These are phyloP conservation scores for Zymoseptoria ardabiliae DNA, from an alignment of 2,329 filamentous ascomycete genomes.

Conservation along the genomic window DNA sequence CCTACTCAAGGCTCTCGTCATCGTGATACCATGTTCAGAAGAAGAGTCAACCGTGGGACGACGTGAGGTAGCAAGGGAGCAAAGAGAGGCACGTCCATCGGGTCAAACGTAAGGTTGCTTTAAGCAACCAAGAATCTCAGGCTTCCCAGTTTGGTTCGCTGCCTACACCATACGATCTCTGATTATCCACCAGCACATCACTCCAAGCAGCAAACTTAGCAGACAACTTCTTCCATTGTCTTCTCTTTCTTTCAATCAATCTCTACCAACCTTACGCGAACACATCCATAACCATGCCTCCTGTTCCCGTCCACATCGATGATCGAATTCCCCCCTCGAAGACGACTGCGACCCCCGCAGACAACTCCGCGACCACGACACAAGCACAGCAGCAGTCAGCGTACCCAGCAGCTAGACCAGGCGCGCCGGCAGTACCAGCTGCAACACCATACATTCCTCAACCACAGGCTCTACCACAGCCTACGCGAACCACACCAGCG, in stretches of 20 bases:
- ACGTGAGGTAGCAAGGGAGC: too few species aligned
- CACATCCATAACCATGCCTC: slow-evolving; percentile 35
- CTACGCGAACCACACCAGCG: slow-evolving; percentile 16
- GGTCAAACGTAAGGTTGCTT: too few species aligned
- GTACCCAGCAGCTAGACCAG: slow-evolving; percentile 28
- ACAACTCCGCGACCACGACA: slow-evolving; percentile 18
- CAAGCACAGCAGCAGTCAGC: slow-evolving; percentile 12
- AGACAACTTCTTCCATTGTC: not conserved
- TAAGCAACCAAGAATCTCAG: too few species aligned
- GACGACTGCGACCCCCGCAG: slow-evolving; percentile 31
- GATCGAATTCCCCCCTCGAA: slow-evolving; percentile 39
- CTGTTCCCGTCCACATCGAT: slow-evolving; percentile 41
- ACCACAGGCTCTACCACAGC: slow-evolving; percentile 21
- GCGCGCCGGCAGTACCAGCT: slow-evolving; percentile 24
- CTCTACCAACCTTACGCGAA: not conserved
- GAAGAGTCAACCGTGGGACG: too few species aligned
- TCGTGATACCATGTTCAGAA: too few species aligned
- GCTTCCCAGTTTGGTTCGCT: not conserved
- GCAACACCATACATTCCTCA: slow-evolving; percentile 24
- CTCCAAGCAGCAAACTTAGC: not conserved
- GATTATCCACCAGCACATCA: not conserved
- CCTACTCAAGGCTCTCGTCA: too few species aligned
- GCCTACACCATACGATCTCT: not conserved
- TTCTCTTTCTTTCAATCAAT: not conserved
- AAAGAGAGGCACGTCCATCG: too few species aligned